Conservation (phyloP, 768 basidiomycete species). For the Podaxis carcinomalis region DNA sequence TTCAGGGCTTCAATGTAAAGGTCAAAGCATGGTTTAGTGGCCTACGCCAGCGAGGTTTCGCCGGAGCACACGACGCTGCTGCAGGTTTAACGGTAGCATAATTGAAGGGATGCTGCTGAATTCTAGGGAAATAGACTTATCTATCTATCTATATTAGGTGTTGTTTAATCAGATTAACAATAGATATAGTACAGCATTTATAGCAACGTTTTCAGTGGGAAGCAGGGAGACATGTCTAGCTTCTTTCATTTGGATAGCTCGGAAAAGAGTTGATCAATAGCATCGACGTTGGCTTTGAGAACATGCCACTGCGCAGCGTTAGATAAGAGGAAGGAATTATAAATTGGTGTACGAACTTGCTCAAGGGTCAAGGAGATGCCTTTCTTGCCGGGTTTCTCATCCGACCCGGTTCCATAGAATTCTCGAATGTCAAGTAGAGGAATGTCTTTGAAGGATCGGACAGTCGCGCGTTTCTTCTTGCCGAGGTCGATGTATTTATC, state of each 20-base stretch:
- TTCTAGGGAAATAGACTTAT: neutral
- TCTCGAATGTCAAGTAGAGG: conserved; percentile 70
- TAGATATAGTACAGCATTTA: conserved; percentile 1
- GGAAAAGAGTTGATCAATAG: conserved; percentile 52
- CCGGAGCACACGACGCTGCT: conserved; percentile 67
- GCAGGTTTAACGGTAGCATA: conserved; percentile 49
- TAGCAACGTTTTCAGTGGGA: neutral
- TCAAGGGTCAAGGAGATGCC: conserved; percentile 66
- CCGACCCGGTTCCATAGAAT: conserved; percentile 50
- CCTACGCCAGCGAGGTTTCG: conserved; percentile 50
- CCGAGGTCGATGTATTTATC: conserved; percentile 67
- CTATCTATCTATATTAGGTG: neutral
- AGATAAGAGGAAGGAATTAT: neutral
- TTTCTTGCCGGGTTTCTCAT: conserved; percentile 77
- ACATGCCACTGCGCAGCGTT: conserved; percentile 45
- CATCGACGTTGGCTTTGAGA: conserved; percentile 37
- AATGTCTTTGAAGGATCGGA: conserved; percentile 46
- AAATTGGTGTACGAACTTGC: conserved; percentile 40
- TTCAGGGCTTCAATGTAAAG: conserved; percentile 51
- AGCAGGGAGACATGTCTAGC: conserved; percentile 17
- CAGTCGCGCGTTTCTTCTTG: conserved; percentile 65
- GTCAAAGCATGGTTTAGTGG: conserved; percentile 63
- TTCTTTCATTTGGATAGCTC: conserved; percentile 19
- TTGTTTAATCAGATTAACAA: conserved; percentile 5
- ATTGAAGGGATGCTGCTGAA: neutral